A percentile compares a stretch with the other conserved stretches of the same genome.
Evolutionary conservation across 2,329 filamentous ascomycete species (phyloP).

Genomic region (Talaromyces atroroseus): DNA sequence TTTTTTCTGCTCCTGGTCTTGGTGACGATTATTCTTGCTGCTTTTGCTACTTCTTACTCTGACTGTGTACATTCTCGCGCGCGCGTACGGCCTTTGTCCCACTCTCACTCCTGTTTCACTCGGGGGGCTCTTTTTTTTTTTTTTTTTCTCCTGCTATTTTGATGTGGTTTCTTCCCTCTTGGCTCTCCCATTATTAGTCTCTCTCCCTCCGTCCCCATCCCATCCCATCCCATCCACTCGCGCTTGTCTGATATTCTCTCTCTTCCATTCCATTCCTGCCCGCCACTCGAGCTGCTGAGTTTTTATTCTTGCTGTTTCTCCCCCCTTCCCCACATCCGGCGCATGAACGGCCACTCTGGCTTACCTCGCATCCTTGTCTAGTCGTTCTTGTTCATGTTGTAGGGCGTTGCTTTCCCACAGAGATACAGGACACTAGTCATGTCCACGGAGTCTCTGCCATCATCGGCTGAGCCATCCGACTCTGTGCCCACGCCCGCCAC

Average conservation of each 20-base stretch:
- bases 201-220: neutral
- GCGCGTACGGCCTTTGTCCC: neutral
- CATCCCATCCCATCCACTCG: neutral
- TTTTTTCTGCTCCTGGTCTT: neutral
- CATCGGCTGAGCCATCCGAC: slow-evolving; percentile 24
- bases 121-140: slow-evolving; percentile 7
- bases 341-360: slow-evolving; percentile 17
- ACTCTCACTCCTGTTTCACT: slow-evolving; percentile 9
- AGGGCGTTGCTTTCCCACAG: slow-evolving; percentile 12
- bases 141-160: slow-evolving; percentile 7
- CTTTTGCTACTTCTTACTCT: neutral
- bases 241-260: neutral
- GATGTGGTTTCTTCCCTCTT: neutral
- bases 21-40: neutral
- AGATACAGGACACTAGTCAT: slow-evolving; percentile 25
- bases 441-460: slow-evolving; percentile 25
- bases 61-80: neutral
- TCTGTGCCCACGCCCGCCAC: slow-evolving; percentile 14
- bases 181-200: neutral
- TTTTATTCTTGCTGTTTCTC: neutral
- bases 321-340: slow-evolving; percentile 3
- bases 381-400: slow-evolving; percentile 20
- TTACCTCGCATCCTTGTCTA: neutral
- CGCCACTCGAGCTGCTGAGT: slow-evolving; percentile 4
- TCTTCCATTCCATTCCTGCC: slow-evolving; percentile 11